Conservation (phyloP, 1,139 yeast genomes). For the Suhomyces chickasaworum region DNA sequence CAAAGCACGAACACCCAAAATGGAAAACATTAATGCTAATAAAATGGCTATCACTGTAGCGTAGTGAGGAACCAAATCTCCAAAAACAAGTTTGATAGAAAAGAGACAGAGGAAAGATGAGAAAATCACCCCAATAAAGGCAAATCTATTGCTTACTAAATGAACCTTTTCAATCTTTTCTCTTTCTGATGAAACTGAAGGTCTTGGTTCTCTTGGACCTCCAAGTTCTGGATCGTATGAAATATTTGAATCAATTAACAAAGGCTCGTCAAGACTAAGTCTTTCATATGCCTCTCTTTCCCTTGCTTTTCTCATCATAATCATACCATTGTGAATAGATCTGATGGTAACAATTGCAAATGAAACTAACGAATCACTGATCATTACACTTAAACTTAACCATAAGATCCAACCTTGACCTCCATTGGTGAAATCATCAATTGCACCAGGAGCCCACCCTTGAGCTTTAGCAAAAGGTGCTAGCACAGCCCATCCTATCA, state of each 20-base stretch:
- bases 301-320: conserved; percentile 7
- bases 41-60: conserved; percentile 68
- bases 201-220: not conserved
- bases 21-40: conserved; percentile 75
- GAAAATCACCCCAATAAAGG: conserved; percentile 59
- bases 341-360: conserved; percentile 62
- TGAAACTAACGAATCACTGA: conserved; percentile 85
- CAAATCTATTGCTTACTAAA: conserved; percentile 53
- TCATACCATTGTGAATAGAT: conserved; percentile 31
- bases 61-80: conserved; percentile 67
- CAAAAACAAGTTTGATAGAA: conserved; percentile 69
- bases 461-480: conserved; percentile 72
- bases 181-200: conserved; percentile 5
- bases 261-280: conserved; percentile 5
- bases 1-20: conserved; percentile 87
- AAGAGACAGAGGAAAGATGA: conserved; percentile 70
- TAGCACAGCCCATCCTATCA: conserved; percentile 88
- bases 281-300: conserved; percentile 8
- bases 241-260: conserved; percentile 2
- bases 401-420: conserved; percentile 98
- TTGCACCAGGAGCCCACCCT: conserved; percentile 89
- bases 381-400: conserved; percentile 92
- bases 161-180: conserved; percentile 24
- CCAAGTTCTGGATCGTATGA: conserved; percentile 8
- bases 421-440: conserved; percentile 90